Base-by-base conservation (phyloP, 1,139 yeast genomes). In the Pichia sp. region DNA sequence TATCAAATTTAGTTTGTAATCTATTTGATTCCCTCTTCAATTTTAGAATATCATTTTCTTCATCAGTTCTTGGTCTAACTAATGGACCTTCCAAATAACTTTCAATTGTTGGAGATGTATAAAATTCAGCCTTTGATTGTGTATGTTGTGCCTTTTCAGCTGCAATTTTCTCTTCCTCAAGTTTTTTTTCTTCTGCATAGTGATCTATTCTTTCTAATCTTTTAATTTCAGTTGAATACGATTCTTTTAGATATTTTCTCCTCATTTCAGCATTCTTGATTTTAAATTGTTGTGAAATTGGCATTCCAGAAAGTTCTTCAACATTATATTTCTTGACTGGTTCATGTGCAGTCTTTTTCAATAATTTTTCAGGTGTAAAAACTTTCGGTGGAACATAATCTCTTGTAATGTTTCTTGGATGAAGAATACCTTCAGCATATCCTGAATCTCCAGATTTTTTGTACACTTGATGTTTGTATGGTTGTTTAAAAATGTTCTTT, bases 31-130 rank as follows among this genome's bases (percentile, higher is more conserved):
- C 66, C 53, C 81, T 71, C 61, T 79, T 80, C 58, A 77, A 73
- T 40, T 63, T 57, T 52, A 83, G 65, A 39, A 74, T 62, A 46
- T 71, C 72, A 40, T 65, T 63, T 63, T 88, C 94, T 59, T 80
- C 89, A 34, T 69, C 71, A 0, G 95, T 83, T 65, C 96, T 76
- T 46, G 70, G 76, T 61, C 84, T 76, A 72, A 89, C 77, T 53
- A 88, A 68, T 18, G 90, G 85, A 3, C 86, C 86, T 36, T 76
- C 64, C 55, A 85, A 69, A 55, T 83, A 73, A 39, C 78, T 73
- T 58, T 85, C 90, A 54, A 89, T 72, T 3, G 96, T 85, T 42
- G 96, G 96, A 46, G 87, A 72, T 1, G 96, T 85, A 58, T 84
- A 74, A 58, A 70, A 69, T 42, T 81, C 74, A 22, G 88, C 81